A percentile compares a stretch with the other conserved stretches of the same genome.
Conservation (phyloP, 768 basidiomycete genomes). For the Lepiota brunneoincarnata region DNA sequence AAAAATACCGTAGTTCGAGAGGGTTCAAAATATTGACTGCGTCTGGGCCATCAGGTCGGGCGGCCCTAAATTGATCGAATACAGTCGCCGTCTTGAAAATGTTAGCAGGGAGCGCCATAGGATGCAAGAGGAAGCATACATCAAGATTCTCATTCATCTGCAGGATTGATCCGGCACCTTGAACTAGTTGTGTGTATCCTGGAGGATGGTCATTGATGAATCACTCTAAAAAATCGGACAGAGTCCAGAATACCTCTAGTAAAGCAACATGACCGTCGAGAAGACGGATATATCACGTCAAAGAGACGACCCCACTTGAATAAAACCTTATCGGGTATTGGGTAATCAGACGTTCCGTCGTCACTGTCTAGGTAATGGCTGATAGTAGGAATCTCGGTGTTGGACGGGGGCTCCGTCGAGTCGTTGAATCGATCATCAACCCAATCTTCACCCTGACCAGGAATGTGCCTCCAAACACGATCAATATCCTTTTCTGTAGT, state of each 20-base stretch:
- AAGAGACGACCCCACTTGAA: conserved; percentile 77
- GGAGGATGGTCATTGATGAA: not conserved
- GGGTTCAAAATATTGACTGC: conserved; percentile 55
- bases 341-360: conserved; percentile 23
- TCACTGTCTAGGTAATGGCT: conserved; percentile 40
- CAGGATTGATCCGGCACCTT: conserved; percentile 74
- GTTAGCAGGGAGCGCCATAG: not conserved
- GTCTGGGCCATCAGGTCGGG: conserved; percentile 35
- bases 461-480: conserved; percentile 51
- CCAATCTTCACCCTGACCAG: conserved; percentile 39
- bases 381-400: conserved; percentile 21
- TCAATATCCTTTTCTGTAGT: conserved; percentile 13
- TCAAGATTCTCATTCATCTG: conserved; percentile 68
- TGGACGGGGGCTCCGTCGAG: conserved; percentile 6
- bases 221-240: not conserved
- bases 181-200: conserved; percentile 78
- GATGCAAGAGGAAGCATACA: conserved; percentile 33
- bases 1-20: conserved; percentile 71
- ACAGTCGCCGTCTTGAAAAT: conserved; percentile 52
- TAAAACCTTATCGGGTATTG: conserved; percentile 60
- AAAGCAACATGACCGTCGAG: conserved; percentile 71
- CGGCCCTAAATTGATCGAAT: conserved; percentile 54
- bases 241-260: conserved; percentile 54
- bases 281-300: conserved; percentile 70
- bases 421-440: conserved; percentile 32